Base-by-base conservation (phyloP, 2,329 filamentous ascomycete species). In the Penicillium brevicompactum region DNA sequence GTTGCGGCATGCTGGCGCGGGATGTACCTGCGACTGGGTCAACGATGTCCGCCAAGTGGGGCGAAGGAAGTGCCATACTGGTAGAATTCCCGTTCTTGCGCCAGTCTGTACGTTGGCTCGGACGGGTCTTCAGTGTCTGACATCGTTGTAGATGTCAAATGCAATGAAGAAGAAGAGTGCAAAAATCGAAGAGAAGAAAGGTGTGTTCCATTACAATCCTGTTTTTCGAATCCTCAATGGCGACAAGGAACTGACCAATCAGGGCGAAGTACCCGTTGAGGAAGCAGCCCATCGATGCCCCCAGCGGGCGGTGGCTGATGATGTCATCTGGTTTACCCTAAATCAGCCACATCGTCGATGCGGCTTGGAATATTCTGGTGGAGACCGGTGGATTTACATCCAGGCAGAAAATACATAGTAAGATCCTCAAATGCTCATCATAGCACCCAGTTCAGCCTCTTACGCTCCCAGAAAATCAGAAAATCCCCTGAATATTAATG, bases 51-150 rank as follows among this genome's bases (percentile, higher is more conserved):
- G 57, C 31, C 34, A 42, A 22, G 16, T 27, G 24, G 32, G 34
- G 27, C 16, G 18, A n/a, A 18, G 32, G 24, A 27, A 27, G 13
- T 24, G 21, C 56, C 4, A 44, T 49, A 65, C 64, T 62, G 64
- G 46, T 60, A 61, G 32, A 67, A 63, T 43, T 67, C 63, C 4
- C 59, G 63, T 34, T 67, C 60, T 46, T 65, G 61, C 4, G 58
- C 62, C 44, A 56, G 30, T 49, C 45, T 41, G 31, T 52, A 56
- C 6, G 34, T n/a, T 32, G 40, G 18, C 6, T 44, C 34, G 10
- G 5, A 14, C 4, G 27, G 27, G 10, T 5, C 41, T 44, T 53
- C 38, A 3, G 2, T 3, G 4, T 41, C 18, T 16, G 38, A 21
- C 38, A 41, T 41, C n/a, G 4, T 37, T 3, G 5, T 11, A 6